Evolutionary conservation across 106 monocot species (phyloP).

Genomic region (Vanilla planifolia): DNA sequence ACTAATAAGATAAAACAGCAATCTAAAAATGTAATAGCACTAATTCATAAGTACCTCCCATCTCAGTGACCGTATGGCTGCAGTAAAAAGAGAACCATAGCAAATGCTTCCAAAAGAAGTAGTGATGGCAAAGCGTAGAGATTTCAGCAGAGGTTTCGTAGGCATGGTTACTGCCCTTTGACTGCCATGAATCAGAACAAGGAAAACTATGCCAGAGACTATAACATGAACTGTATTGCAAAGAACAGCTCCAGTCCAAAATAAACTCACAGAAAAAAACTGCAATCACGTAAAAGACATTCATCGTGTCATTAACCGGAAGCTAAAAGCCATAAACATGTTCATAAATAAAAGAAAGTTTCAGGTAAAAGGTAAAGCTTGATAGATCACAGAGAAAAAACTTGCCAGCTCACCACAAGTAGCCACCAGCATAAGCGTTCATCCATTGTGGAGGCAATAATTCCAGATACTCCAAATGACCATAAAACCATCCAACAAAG

Average conservation of each 20-base stretch:
- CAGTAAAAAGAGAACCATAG: slow-evolving; percentile 99
- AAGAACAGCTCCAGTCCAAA: slow-evolving; percentile 97
- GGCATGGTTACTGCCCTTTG: slow-evolving; percentile 64
- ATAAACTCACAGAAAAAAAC: slow-evolving; percentile 96
- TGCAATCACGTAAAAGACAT: slow-evolving; percentile 23
- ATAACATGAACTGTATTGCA: slow-evolving; percentile 95
- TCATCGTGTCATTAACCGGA: no score
- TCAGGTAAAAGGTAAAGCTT: not conserved
- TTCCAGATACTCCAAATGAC: slow-evolving; percentile 91
- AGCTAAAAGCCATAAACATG: slow-evolving; percentile 5
- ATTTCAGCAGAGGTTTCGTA: slow-evolving; percentile 54
- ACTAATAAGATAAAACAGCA: not conserved
- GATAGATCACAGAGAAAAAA: slow-evolving; percentile 43
- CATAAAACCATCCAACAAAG: slow-evolving; percentile 87
- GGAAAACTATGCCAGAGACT: slow-evolving; percentile 95
- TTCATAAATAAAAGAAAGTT: slow-evolving; percentile 2
- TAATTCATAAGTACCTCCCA: slow-evolving; percentile 64
- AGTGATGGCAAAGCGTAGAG: slow-evolving; percentile 72
- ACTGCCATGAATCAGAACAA: slow-evolving; percentile 83
- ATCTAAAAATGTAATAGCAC: not conserved
- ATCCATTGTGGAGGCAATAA: slow-evolving; percentile 60
- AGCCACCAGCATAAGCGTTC: slow-evolving; percentile 82
- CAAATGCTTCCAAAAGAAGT: slow-evolving; percentile 99
- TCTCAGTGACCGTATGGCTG: slow-evolving; percentile 88
- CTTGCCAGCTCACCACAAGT: slow-evolving; percentile 99